Conservation (phyloP, 1,139 yeast genomes). For the Magnusiomyces tetraspermus region DNA sequence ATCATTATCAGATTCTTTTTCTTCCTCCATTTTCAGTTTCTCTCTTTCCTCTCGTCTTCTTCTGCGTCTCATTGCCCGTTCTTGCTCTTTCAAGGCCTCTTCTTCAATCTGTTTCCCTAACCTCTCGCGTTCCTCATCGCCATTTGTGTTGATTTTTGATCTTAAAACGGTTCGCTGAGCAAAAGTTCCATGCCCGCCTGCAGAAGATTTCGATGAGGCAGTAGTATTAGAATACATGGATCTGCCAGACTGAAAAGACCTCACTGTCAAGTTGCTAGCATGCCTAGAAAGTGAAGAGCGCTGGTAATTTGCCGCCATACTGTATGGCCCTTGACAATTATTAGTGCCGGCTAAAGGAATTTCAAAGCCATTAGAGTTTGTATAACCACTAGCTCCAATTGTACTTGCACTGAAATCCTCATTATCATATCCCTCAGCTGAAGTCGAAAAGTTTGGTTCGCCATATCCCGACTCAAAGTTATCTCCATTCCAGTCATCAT, state of each 20-base stretch:
- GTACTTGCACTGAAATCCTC: background rate
- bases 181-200: background rate
- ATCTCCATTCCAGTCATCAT: background rate
- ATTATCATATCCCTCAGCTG: background rate
- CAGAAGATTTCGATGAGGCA: constrained; percentile 1
- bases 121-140: background rate
- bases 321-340: background rate
- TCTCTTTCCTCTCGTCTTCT: background rate
- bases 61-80: background rate
- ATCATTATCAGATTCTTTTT: too few relatives aligned
- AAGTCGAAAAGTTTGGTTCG: background rate
- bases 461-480: too few relatives aligned
- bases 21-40: background rate
- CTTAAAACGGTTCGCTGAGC: constrained; percentile 1
- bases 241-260: background rate
- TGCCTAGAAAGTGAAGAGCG: background rate
- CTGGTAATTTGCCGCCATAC: background rate
- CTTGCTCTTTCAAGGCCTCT: background rate
- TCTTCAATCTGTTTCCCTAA: background rate
- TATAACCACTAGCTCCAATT: background rate
- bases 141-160: too few relatives aligned
- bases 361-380: background rate
- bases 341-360: background rate
- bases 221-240: background rate
- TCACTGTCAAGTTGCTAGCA: background rate